Conservation (phyloP, 352 stramenopile species). For the Globisporangium emineosum region DNA sequence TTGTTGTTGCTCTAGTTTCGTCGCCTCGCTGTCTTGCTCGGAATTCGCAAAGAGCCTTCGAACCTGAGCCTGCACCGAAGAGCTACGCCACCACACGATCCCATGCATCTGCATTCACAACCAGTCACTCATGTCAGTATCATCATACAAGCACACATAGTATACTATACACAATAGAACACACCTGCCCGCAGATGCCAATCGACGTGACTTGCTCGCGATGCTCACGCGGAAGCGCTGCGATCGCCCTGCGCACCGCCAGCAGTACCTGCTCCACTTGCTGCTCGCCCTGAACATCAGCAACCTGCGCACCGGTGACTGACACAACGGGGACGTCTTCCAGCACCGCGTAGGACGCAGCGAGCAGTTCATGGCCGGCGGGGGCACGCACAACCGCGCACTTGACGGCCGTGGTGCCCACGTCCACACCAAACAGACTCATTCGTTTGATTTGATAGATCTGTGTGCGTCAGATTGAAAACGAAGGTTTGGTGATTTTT, state of each 20-base stretch:
- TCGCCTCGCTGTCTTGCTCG: constrained; percentile 3
- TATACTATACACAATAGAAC: background rate
- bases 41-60: constrained; percentile 25
- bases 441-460: background rate
- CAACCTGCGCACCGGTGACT: constrained; percentile 5
- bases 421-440: constrained; percentile 54
- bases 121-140: background rate
- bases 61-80: constrained; percentile 26
- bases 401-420: constrained; percentile 80
- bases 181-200: constrained; percentile 71
- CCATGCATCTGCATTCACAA: constrained; percentile 64
- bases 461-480: background rate
- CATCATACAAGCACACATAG: background rate
- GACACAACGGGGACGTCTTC: constrained; percentile 23
- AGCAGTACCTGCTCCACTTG: constrained; percentile 44
- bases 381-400: constrained; percentile 46
- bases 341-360: constrained; percentile 32
- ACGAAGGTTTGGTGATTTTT: background rate
- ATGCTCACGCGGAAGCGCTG: constrained; percentile 25
- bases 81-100: constrained; percentile 78
- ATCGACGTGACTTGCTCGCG: constrained; percentile 34
- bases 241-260: constrained; percentile 38
- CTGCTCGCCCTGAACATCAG: constrained; percentile 30
- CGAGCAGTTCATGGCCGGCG: constrained; percentile 26
- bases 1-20: background rate